Base-by-base conservation (phyloP, 2,329 filamentous ascomycete genomes). In the Fusarium tuaranense region DNA sequence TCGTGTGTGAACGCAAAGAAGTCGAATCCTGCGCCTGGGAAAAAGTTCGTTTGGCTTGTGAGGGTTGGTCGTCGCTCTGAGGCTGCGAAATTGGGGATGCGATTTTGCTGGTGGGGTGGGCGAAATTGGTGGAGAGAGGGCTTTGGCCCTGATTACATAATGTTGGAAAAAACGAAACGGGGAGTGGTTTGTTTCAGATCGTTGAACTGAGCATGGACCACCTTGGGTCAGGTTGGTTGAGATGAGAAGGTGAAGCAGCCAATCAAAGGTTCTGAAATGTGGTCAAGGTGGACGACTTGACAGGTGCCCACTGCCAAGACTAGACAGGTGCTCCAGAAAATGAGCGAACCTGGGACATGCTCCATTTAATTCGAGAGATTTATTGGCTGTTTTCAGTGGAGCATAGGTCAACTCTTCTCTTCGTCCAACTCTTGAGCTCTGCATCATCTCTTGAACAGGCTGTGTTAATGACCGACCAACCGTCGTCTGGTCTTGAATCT, bases 11-110 rank as follows among this genome's bases (percentile, higher is more conserved):
- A 87, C 88, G 88, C 88, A 89, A 89, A 89, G 88, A 89, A 80
- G 87, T 97, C 87, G 88, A 88, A 97, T 97, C 94, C 94, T 97
- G 93, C 94, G 94, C 90, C 88, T 79, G 72, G 51, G 65, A 69
- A 62, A 61, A 22, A 44, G 41, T 65, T 41, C 65, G 62, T 55
- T 44, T 41, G 48, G 48, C 18, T 25, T 71, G 64, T 71, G 64
- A 71, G 59, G 71, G 65, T 67, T 67, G 55, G 58, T 63, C 48
- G 62, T 68, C 34, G 69, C 71, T 71, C 53, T 27, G 48, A 18
- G 30, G 51, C 48, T 18, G 57, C 60, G 61, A 71, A 72, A 63
- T 67, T 72, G 73, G 12, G 48, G 25, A 27, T 36, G 58, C 27
- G 62, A 60, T 25, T 78, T 80, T 78, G 27, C 65, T 78, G 71